A percentile compares a stretch with the other conserved stretches of the same genome.
Conservation (phyloP, 2,329 filamentous ascomycete species). For the Chaetomium globosum region DNA sequence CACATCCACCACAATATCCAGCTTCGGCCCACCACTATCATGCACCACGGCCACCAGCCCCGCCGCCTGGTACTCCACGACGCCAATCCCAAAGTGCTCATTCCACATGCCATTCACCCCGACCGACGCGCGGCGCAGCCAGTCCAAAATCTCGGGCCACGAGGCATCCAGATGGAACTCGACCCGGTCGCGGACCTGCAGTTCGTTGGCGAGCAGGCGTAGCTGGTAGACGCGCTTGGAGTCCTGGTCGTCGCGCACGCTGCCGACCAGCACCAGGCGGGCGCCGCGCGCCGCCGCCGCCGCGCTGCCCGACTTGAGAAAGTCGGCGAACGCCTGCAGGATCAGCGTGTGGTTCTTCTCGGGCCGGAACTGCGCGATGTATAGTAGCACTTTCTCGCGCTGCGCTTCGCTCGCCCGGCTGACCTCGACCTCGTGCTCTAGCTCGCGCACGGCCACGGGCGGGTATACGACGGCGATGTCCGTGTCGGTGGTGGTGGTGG, state of each 20-base stretch:
- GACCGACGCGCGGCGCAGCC: conserved; percentile 74
- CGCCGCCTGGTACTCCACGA: conserved; percentile 96
- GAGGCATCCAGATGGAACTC: conserved; percentile 87
- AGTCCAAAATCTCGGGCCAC: conserved; percentile 83
- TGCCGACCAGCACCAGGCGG: conserved; percentile 82
- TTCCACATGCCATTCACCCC: conserved; percentile 99
- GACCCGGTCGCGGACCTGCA: conserved; percentile 80
- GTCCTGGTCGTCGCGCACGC: conserved; percentile 82
- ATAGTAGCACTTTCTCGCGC: conserved; percentile 75
- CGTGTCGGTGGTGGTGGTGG: not conserved
- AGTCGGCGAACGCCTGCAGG: conserved; percentile 78
- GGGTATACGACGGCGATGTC: conserved; percentile 80
- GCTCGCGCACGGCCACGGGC: conserved; percentile 84
- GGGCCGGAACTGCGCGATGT: conserved; percentile 95
- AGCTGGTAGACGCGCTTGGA: conserved; percentile 85
- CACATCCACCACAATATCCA: conserved; percentile 85
- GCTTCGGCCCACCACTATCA: conserved; percentile 86
- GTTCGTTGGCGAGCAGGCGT: conserved; percentile 80
- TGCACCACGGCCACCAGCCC: conserved; percentile 93
- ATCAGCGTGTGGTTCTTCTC: conserved; percentile 96
- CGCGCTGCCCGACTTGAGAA: conserved; percentile 59
- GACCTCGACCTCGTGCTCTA: conserved; percentile 74
- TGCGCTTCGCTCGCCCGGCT: conserved; percentile 67
- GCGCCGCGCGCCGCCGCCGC: conserved; percentile 59
- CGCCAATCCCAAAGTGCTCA: conserved; percentile 97